Base-by-base conservation (phyloP, 371 early-diverging fungal genomes). In the Syncephalastrum monosporum region DNA sequence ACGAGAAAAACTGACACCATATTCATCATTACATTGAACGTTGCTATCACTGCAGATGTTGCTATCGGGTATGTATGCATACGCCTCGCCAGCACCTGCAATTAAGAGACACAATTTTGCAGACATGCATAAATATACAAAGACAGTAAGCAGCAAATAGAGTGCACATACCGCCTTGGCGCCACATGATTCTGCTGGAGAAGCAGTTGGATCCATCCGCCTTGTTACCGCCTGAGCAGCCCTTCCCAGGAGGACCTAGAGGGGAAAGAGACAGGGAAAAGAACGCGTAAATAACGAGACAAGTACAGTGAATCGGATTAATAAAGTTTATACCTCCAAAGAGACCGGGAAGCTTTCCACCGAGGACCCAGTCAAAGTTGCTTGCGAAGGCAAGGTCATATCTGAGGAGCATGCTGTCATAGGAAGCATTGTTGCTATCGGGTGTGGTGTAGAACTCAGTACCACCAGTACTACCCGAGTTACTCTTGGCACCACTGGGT, bases 271-370 rank as follows among this genome's bases (percentile, higher is more conserved):
- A 19, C 41, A 29, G 46, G 25, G 50, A n/a, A 42, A 24, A n/a
- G n/a, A 14, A 49, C 25, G 51, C 17, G 17, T 33, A 5, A 41
- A 53, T n/a, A 12, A 44, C n/a, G 25, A 42, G 42, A 25, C 3
- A 53, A 53, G 21, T 42, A 17, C 33, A 10, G 14, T 21, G n/a
- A 51, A 55, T 25, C 4, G 25, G 25, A 44, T 55, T 44, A 10
- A 43, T 24, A 5, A n/a, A 21, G 5, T 41, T 59, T 21, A 53
- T 56, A 58, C 84, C 79, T 29, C 74, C 72, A 59, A 69, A 77
- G 15, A 81, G 57, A 25, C 81, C 81, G 21, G 84, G 84, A 17
- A 83, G 55, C 52, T 82, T 82, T 3, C 84, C 82, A 49, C 84
- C 84, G 13, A 70, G 67, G 5, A 76, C 77, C 79, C 81, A 84